These are phyloP conservation scores for Hypholoma fasciculare DNA, from an alignment of 768 basidiomycete genomes.

Conservation along the genomic window DNA sequence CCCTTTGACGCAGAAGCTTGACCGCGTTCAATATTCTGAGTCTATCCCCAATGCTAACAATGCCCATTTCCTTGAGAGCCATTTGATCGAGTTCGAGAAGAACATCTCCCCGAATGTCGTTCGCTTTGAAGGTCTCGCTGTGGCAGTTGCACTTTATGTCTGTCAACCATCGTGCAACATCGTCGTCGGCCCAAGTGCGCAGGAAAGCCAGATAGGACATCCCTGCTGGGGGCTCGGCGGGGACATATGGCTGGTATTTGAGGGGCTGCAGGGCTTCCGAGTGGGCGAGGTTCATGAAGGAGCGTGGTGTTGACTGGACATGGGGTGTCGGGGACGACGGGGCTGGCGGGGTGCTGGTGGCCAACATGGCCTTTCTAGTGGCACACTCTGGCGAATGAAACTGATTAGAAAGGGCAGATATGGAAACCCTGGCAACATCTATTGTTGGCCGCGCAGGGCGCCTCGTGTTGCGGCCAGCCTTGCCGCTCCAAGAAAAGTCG, in stretches of 20 bases:
- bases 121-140: constrained; percentile 68
- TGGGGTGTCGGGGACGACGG: background rate
- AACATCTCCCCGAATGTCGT: constrained; percentile 93
- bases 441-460: background rate
- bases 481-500: background rate
- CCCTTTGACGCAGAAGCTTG: constrained; percentile 69
- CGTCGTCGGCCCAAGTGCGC: constrained; percentile 68
- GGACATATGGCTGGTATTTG: constrained; percentile 29
- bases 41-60: constrained; percentile 88
- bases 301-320: constrained; percentile 23
- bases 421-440: constrained; percentile 19
- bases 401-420: constrained; percentile 11
- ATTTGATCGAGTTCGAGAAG: constrained; percentile 88
- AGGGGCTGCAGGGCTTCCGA: constrained; percentile 29
- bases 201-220: constrained; percentile 63
- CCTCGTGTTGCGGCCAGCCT: constrained; percentile 1
- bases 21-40: constrained; percentile 86
- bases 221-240: constrained; percentile 60
- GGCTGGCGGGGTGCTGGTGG: constrained; percentile 22
- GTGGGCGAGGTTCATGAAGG: constrained; percentile 38
- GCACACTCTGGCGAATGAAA: constrained; percentile 5
- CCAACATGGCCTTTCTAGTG: constrained; percentile 34
- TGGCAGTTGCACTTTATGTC: constrained; percentile 75
- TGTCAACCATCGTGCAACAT: constrained; percentile 76
- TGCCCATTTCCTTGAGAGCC: constrained; percentile 88